Evolutionary conservation across 73 alveolate genomes (phyloP).

Genomic region (Stentor roeselii): DNA sequence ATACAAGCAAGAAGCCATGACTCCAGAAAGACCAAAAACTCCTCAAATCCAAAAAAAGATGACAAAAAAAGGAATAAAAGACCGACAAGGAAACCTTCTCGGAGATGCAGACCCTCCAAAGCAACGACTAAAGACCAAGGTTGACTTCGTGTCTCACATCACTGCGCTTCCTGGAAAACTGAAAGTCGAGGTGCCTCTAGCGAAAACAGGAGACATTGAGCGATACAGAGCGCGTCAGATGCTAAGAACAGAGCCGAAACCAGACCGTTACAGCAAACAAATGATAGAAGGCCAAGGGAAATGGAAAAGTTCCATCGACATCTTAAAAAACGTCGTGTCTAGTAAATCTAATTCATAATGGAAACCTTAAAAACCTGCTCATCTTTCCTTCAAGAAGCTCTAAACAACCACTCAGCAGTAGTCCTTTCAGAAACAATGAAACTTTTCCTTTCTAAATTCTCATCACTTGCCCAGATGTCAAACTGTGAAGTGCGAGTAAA

Average conservation of each 20-base stretch:
- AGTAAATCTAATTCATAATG: no score
- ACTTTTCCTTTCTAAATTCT: not conserved
- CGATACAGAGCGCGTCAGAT: not conserved
- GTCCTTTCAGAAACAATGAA: not conserved
- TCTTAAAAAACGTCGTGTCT: not conserved
- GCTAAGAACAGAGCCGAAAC: not conserved
- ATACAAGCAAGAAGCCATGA: not conserved
- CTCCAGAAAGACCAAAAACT: not conserved
- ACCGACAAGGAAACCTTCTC: not conserved
- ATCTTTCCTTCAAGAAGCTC: slow-evolving; percentile 1
- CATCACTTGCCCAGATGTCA: not conserved
- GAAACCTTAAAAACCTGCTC: no score
- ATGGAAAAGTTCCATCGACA: not conserved
- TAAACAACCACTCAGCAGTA: not conserved
- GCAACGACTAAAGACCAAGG: not conserved
- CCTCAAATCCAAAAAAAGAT: not conserved
- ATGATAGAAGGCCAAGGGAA: not conserved
- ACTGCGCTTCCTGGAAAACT: not conserved
- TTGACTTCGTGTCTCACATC: not conserved
- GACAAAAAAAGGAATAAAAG: not conserved
- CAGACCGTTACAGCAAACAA: not conserved
- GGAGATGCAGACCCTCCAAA: not conserved
- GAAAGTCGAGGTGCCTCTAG: not conserved
- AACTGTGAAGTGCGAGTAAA: not conserved
- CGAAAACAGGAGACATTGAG: not conserved